A percentile compares a stretch with the other conserved stretches of the same genome.
These are phyloP conservation scores for Biscutella auriculata DNA, from an alignment of 441 rosid species.

Conservation along the genomic window DNA sequence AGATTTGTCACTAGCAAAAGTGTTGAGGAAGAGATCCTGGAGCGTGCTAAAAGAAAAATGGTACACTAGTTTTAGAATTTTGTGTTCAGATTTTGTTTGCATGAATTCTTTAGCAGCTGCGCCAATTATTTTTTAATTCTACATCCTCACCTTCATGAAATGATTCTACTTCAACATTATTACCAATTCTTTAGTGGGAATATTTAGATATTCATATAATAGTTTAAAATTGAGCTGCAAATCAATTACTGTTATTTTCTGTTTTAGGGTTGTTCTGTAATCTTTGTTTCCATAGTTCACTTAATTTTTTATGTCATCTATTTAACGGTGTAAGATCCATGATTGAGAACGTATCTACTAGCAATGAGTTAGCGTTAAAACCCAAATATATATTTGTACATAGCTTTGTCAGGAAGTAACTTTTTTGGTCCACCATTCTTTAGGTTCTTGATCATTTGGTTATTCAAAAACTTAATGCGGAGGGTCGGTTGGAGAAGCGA, in stretches of 20 bases:
- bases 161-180: background rate
- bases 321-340: background rate
- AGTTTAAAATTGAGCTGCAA: background rate
- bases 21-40: conserved; percentile 98
- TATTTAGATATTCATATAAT: background rate
- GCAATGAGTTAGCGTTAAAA: background rate
- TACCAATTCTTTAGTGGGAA: background rate
- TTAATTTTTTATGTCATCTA: background rate
- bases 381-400: background rate
- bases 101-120: background rate
- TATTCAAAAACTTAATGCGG: conserved; percentile 97
- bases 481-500: conserved; percentile 98
- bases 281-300: background rate
- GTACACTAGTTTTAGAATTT: conserved; percentile 21
- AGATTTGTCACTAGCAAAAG: conserved; percentile 99
- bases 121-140: background rate
- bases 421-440: conserved; percentile 18
- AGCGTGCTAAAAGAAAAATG: conserved; percentile 98
- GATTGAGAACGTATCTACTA: background rate
- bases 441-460: conserved; percentile 99
- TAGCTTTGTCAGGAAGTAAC: conserved; percentile 1
- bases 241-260: background rate
- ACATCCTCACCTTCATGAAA: background rate
- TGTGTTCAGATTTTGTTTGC: background rate
- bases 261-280: background rate